Evolutionary conservation across 306 rosid species (phyloP), one percentile per base, ranked within the genome.

Genomic region (Albizia julibrissin): DNA sequence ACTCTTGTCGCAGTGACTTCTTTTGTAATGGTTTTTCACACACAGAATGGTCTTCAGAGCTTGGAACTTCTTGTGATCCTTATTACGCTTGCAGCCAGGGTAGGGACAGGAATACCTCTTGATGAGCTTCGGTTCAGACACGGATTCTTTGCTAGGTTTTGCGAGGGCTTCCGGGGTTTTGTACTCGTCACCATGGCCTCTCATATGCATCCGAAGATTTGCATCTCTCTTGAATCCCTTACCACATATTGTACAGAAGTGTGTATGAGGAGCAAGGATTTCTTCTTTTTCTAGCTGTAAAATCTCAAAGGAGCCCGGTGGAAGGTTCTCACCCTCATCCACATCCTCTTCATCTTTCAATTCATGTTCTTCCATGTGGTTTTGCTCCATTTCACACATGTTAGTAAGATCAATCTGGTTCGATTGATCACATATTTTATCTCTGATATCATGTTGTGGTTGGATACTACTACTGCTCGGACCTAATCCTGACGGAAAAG

Each of bases 221-320:
- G 98, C 98, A 71, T 93, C 98, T 80, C 98, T 82, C 87, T 93
- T 93, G 92, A 93, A 93, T 49, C 98, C 98, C 87, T 93, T 93
- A 71, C 98, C 98, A 10, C 98, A 93, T 62, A 91, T 89, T 9
- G 93, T 86, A 76, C 98, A 93, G 87, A 93, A 93, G 80, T 93
- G 98, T 21, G 98, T 91, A 64, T 91, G 98, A 18, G 98, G 98
- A 26, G 98, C 97, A 3, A 93, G 93, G 87, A 93, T 93, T 89
- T 91, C 98, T 84, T 93, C 97, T 79, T 93, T 93, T 79, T 91
- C 98, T 49, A 93, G 78, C 73, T 93, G 98, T 71, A 93, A 74
- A 77, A 93, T 91, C 90, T 93, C 98, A 8, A 90, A 93, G 2
- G 94, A 88, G 43, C 98, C 98, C 18, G 93, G 93, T 1, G 87